Conservation (phyloP, 78 protist genomes). For the Carpediemonas membranifera region DNA sequence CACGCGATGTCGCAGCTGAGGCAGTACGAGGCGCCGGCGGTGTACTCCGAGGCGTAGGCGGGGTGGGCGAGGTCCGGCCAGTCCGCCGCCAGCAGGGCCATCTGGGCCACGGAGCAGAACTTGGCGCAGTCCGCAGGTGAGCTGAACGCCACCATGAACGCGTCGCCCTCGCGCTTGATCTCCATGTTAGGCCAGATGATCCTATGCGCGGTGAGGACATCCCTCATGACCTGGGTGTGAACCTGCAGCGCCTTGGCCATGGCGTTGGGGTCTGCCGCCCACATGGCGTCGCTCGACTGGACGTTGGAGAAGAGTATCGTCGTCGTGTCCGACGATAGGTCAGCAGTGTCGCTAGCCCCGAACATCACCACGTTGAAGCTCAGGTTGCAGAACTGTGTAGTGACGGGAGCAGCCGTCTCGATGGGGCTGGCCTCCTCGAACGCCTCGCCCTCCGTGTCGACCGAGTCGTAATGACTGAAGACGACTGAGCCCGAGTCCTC, state of each 20-base stretch:
- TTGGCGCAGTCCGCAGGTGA: neutral
- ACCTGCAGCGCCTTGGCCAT: constrained; percentile 19
- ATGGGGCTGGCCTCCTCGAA: neutral
- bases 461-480: neutral
- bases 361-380: too few relatives aligned
- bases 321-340: too few relatives aligned
- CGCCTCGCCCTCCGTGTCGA: neutral
- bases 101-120: constrained; percentile 5
- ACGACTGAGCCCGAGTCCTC: too few relatives aligned
- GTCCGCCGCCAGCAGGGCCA: neutral
- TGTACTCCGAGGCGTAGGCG: too few relatives aligned
- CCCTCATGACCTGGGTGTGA: too few relatives aligned
- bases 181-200: too few relatives aligned
- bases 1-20: too few relatives aligned
- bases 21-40: too few relatives aligned
- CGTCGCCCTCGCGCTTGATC: constrained; percentile 33
- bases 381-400: too few relatives aligned
- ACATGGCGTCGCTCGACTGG: constrained; percentile 16
- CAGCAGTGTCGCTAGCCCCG: too few relatives aligned
- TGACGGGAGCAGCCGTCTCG: neutral
- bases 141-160: constrained; percentile 25
- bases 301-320: constrained; percentile 32
- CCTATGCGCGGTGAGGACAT: too few relatives aligned
- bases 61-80: too few relatives aligned
- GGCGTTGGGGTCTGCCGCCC: constrained; percentile 18